Evolutionary conservation across 495 filamentous ascomycete species (phyloP), one percentile per base, ranked within the genome.

Genomic region (Daldinia decipiens): DNA sequence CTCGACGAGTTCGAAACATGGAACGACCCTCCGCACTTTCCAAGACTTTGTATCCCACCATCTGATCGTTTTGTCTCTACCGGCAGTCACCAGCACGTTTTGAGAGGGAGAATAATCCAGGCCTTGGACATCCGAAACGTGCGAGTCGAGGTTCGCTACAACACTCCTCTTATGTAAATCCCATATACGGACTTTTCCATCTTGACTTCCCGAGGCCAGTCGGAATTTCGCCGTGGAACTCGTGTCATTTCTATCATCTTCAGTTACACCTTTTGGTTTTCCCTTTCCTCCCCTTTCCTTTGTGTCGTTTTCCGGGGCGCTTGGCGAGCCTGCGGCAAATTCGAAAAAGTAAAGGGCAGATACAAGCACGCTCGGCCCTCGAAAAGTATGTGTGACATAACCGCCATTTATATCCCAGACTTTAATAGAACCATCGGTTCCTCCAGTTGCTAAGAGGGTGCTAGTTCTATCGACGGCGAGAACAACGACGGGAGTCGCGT

Each of bases 321-420:
- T 79, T 19, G 76, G 75, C 1, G 79, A 73, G 19, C 80, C 73
- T 1, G 75, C 82, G 27, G 85, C 83, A 12, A 92, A 83, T 75
- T 97, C 89, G 78, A 98, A 99, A 78, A 99, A 99, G 74, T 89
- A 89, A 26, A 98, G 83, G 5, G 95, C 92, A 5, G 95, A 97
- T 24, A 99, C 87, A 38, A 98, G 86, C 5, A 95, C 93, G 70
- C 92, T 90, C 63, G 95, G 94, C 15, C 95, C 95, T 70, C 93
- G 90, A 77, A 99, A 94, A 2, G 93, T 98, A 78, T 99, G 95
- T 15, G 95, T 99, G 27, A 93, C 88, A 77, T 89, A 98, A 13
- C 95, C 96, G 17, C 92, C 93, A 63, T 85, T 81, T 39, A 99
- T 94, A 81, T 99, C 96, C 93, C 93, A 98, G 58, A 99, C 90